Conservation (phyloP, 805 yeast genomes). For the Saturnispora silvae region DNA sequence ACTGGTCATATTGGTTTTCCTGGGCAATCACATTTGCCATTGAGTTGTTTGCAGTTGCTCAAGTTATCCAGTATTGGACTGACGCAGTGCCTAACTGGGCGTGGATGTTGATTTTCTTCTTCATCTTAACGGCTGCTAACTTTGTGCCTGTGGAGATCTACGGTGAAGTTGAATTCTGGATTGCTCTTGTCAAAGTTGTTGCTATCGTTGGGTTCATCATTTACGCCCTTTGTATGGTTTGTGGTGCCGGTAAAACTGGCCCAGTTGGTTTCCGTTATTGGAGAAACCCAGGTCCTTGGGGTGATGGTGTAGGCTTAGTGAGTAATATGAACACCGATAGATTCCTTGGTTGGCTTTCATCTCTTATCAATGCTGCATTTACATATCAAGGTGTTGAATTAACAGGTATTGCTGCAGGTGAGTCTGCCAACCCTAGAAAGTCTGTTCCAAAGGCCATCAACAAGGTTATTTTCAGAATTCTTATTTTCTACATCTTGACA, state of each 20-base stretch:
- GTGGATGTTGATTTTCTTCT: slow-evolving; percentile 62
- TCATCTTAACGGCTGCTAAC: slow-evolving; percentile 41
- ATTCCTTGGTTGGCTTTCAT: slow-evolving; percentile 60
- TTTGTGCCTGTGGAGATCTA: slow-evolving; percentile 58
- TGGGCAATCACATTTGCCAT: slow-evolving; percentile 72
- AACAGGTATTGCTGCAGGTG: slow-evolving; percentile 69
- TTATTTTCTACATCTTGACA: slow-evolving; percentile 54
- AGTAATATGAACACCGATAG: slow-evolving; percentile 39
- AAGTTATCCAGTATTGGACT: slow-evolving; percentile 57
- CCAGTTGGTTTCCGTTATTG: slow-evolving; percentile 74
- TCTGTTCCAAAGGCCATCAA: slow-evolving; percentile 64
- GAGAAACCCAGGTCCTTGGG: slow-evolving; percentile 74
- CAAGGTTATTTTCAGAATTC: slow-evolving; percentile 56
- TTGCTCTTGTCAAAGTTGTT: slow-evolving; percentile 53
- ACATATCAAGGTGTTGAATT: slow-evolving; percentile 74
- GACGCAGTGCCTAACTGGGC: slow-evolving; percentile 57
- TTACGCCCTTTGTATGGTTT: slow-evolving; percentile 59
- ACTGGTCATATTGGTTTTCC: slow-evolving; percentile 67
- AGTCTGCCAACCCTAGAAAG: slow-evolving; percentile 56
- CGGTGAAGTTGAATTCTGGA: slow-evolving; percentile 73
- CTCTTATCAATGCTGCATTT: slow-evolving; percentile 63
- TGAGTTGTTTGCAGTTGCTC: slow-evolving; percentile 64
- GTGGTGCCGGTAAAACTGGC: slow-evolving; percentile 61
- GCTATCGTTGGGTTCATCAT: slow-evolving; percentile 65
- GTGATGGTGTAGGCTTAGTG: slow-evolving; percentile 42